phyloP scores from a whole-genome alignment of 495 filamentous ascomycete genomes.

The Podospora bellae-mahoneyi region DNA sequence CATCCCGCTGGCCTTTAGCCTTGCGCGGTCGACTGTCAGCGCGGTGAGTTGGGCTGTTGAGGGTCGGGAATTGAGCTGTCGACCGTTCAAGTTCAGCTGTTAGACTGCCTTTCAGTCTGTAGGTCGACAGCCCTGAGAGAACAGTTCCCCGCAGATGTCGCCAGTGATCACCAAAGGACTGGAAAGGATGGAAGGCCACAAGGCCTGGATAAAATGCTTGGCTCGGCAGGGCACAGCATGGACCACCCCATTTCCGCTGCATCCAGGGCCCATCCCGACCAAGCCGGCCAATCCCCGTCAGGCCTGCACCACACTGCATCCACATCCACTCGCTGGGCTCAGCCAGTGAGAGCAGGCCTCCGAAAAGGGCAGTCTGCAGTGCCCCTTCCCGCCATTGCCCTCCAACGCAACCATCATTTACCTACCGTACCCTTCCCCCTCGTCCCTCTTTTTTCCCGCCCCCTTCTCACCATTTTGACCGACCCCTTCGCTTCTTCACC shows the following conservation, averaged over 20 bases:
- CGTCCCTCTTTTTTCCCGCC: constrained; percentile 24
- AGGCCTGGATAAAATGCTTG: constrained; percentile 15
- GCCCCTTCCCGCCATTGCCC: constrained; percentile 25
- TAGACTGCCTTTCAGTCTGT: no score
- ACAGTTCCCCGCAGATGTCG: neutral
- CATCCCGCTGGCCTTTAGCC: neutral
- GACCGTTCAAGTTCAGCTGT: neutral
- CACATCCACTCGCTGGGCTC: constrained; percentile 8
- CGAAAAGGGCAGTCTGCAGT: constrained; percentile 20
- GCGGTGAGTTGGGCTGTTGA: no score
- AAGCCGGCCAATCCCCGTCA: constrained; percentile 11
- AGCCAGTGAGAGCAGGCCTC: constrained; percentile 10
- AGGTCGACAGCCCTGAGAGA: no score
- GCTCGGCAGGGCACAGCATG: constrained; percentile 17
- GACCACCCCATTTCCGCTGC: constrained; percentile 14
- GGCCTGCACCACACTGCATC: neutral
- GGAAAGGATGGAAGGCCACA: constrained; percentile 6
- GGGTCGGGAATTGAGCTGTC: neutral
- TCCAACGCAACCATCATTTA: constrained; percentile 17
- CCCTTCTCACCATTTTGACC: constrained; percentile 19
- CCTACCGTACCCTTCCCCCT: constrained; percentile 21
- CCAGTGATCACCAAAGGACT: constrained; percentile 12
- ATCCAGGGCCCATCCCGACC: constrained; percentile 14
- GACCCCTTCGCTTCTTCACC: constrained; percentile 29
- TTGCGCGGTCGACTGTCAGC: no score